Percentiles rank a stretch among this genome's conserved stretches.
Evolutionary conservation across 768 basidiomycete species (phyloP).

Genomic region (Boletales sp.): DNA sequence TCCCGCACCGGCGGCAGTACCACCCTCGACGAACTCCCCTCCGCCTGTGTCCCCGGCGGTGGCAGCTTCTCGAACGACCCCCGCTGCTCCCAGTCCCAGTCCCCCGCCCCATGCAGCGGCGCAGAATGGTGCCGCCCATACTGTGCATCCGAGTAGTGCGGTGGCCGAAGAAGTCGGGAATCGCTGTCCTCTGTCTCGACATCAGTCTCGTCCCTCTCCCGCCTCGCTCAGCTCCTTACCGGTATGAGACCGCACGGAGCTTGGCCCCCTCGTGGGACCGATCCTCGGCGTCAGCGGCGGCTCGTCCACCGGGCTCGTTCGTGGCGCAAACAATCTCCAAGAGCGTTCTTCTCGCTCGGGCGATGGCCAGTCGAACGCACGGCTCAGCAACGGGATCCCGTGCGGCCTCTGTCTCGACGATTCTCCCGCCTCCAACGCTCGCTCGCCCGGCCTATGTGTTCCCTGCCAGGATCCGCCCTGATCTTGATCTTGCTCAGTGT

Average conservation of each 20-base stretch:
- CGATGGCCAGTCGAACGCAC: conserved; percentile 24
- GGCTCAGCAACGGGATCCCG: conserved; percentile 17
- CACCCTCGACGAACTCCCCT: conserved; percentile 19
- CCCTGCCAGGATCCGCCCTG: conserved; percentile 37
- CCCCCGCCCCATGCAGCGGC: conserved; percentile 22
- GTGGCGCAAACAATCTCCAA: conserved; percentile 7
- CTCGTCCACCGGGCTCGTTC: conserved; percentile 5
- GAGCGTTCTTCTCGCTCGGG: conserved; percentile 15
- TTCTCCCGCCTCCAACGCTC: conserved; percentile 12
- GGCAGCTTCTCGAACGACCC: conserved; percentile 21
- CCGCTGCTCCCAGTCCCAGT: conserved; percentile 7
- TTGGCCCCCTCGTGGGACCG: conserved; percentile 7
- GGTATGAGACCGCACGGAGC: conserved; percentile 9
- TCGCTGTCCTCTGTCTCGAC: conserved; percentile 16
- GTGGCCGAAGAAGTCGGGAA: conserved; percentile 16
- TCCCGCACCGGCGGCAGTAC: conserved; percentile 28
- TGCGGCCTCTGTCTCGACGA: conserved; percentile 4
- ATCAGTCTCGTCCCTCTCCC: conserved; percentile 2
- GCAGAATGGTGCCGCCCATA: conserved; percentile 20
- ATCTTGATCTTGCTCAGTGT: conserved; percentile 41
- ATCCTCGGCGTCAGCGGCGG: conserved; percentile 16
- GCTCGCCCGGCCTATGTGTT: conserved; percentile 11
- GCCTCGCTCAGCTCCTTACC: conserved; percentile 13
- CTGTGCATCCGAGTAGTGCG: conserved; percentile 10
- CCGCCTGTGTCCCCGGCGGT: conserved; percentile 7